Conservation (phyloP, 768 basidiomycete genomes). For the Mycena indigotica region DNA sequence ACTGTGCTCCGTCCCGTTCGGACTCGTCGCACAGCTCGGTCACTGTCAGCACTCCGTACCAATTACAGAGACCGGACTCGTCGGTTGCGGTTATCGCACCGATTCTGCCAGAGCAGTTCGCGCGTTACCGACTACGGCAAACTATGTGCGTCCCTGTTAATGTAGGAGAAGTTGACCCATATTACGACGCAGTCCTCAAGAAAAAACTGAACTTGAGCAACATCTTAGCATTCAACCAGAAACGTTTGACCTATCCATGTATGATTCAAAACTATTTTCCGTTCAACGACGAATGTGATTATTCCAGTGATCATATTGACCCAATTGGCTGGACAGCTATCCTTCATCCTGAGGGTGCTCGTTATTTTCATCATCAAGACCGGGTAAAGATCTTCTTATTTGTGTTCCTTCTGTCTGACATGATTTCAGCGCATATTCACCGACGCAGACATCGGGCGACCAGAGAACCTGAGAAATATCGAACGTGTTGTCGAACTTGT, state of each 20-base stretch:
- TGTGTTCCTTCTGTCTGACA: neutral
- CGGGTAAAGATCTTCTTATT: neutral
- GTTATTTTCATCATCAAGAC: slow-evolving; percentile 12
- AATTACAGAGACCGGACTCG: neutral
- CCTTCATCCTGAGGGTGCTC: slow-evolving; percentile 21
- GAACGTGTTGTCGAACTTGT: slow-evolving; percentile 3
- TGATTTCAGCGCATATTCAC: slow-evolving; percentile 14
- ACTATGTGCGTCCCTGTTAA: neutral
- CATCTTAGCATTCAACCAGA: neutral
- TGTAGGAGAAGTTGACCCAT: no score
- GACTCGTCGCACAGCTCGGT: neutral
- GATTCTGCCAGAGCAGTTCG: neutral
- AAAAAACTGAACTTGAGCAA: neutral
- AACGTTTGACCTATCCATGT: neutral
- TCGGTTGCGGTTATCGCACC: neutral
- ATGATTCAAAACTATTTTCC: neutral
- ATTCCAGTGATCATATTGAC: neutral
- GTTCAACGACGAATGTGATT: neutral
- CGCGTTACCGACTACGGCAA: neutral
- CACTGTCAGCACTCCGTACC: neutral
- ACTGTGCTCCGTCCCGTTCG: no score
- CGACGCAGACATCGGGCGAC: slow-evolving; percentile 10
- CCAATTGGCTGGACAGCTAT: slow-evolving; percentile 3
- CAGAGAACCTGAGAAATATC: neutral
- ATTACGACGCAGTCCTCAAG: neutral